A percentile compares a stretch with the other conserved stretches of the same genome.
Evolutionary conservation across 108 stramenopile genomes (phyloP).

Genomic region (Cyclotella baltica): DNA sequence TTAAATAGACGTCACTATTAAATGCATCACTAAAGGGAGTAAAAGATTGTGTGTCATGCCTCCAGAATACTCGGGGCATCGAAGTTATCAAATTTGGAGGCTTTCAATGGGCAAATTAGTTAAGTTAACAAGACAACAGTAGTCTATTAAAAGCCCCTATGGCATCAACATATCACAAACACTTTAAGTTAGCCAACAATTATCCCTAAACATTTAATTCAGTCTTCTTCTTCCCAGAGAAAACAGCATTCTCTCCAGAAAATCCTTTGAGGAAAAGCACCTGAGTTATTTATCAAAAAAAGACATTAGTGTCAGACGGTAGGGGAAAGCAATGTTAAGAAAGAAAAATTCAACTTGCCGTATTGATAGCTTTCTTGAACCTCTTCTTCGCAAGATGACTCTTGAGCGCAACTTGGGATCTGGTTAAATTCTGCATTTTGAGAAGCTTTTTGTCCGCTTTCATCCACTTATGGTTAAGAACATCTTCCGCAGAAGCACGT

Average conservation of each 20-base stretch:
- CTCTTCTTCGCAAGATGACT: conserved; percentile 54
- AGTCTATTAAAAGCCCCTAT: too few relatives aligned
- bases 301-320: neutral
- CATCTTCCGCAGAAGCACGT: conserved; percentile 62
- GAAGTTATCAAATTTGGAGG: neutral
- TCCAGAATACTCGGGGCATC: neutral
- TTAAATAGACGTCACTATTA: too few relatives aligned
- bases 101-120: too few relatives aligned
- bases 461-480: conserved; percentile 65
- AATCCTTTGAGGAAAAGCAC: conserved; percentile 18
- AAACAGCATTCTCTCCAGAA: conserved; percentile 28
- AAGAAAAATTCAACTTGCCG: conserved; percentile 20
- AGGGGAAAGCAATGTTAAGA: neutral
- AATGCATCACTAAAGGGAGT: too few relatives aligned
- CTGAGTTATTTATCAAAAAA: neutral
- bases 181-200: too few relatives aligned
- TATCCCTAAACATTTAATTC: conserved; percentile 3
- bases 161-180: too few relatives aligned
- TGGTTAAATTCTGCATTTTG: conserved; percentile 26
- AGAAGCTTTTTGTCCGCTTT: conserved; percentile 33
- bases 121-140: too few relatives aligned
- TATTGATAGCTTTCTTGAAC: conserved; percentile 51
- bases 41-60: neutral
- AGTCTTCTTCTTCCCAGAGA: conserved; percentile 37
- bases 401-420: conserved; percentile 41